A percentile compares a stretch with the other conserved stretches of the same genome.
phyloP scores from a whole-genome alignment of 1,139 yeast species.

The Pichia sp. region DNA sequence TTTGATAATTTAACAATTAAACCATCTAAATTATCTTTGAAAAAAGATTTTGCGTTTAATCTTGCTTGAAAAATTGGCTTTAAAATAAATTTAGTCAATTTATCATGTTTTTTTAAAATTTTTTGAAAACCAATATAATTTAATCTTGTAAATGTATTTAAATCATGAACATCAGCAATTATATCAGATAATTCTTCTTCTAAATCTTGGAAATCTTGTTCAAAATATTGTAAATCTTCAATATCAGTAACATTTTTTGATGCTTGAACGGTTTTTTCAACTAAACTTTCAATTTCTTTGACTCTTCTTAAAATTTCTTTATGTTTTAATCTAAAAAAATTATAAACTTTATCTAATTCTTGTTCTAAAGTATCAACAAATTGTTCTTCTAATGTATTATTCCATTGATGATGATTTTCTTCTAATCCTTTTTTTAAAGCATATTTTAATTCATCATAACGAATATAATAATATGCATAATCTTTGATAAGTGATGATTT shows the following conservation, averaged over 20 bases:
- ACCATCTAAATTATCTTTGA: slow-evolving; percentile 87
- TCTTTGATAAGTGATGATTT: slow-evolving; percentile 71
- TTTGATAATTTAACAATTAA: slow-evolving; percentile 85
- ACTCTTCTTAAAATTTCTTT: slow-evolving; percentile 79
- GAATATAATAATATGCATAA: slow-evolving; percentile 82
- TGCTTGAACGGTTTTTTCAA: slow-evolving; percentile 27
- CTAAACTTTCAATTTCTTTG: slow-evolving; percentile 61
- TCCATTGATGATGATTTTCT: slow-evolving; percentile 46
- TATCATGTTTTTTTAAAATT: slow-evolving; percentile 93
- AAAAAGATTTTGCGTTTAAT: slow-evolving; percentile 88
- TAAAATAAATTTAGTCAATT: slow-evolving; percentile 69
- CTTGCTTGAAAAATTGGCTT: slow-evolving; percentile 92
- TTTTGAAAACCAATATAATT: slow-evolving; percentile 96
- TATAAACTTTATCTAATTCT: slow-evolving; percentile 86
- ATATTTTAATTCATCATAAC: slow-evolving; percentile 85
- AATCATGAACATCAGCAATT: slow-evolving; percentile 95
- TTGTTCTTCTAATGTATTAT: slow-evolving; percentile 69
- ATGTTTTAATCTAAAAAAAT: slow-evolving; percentile 81
- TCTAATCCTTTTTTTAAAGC: slow-evolving; percentile 62
- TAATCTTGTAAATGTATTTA: slow-evolving; percentile 85
- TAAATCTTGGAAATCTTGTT: slow-evolving; percentile 82
- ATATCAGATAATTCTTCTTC: slow-evolving; percentile 90
- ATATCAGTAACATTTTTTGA: slow-evolving; percentile 29
- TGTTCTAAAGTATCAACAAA: slow-evolving; percentile 68
- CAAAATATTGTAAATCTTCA: slow-evolving; percentile 39